Evolutionary conservation across 2,329 filamentous ascomycete genomes (phyloP).

Genomic region (Juglanconis juglandina): DNA sequence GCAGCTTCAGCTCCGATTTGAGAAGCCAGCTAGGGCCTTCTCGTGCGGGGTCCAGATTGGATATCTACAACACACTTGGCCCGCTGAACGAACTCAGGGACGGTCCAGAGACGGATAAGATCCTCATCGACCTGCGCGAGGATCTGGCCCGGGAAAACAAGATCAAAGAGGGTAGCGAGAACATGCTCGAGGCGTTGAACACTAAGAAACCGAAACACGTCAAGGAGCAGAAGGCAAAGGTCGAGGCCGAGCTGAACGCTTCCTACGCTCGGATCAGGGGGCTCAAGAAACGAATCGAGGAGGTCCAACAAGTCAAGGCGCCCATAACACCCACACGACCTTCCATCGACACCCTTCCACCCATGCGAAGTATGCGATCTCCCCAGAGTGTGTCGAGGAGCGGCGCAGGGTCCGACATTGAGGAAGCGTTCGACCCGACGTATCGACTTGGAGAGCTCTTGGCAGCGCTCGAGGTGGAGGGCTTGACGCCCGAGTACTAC

Average conservation of each 20-base stretch:
- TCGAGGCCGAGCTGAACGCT: constrained; percentile 85
- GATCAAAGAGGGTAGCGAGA: constrained; percentile 96
- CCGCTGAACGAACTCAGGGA: constrained; percentile 62
- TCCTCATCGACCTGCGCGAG: constrained; percentile 73
- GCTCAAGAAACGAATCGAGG: constrained; percentile 58
- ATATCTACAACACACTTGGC: constrained; percentile 46
- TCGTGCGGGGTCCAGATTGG: constrained; percentile 58
- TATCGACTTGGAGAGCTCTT: constrained; percentile 87
- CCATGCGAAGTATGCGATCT: constrained; percentile 50
- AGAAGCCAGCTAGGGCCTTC: constrained; percentile 68
- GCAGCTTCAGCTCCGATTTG: constrained; percentile 87
- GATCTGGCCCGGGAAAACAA: constrained; percentile 93
- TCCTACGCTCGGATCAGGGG: constrained; percentile 73
- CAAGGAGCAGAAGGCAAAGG: constrained; percentile 74
- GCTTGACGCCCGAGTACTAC: constrained; percentile 90
- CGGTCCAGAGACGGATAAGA: constrained; percentile 61
- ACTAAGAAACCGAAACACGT: constrained; percentile 94
- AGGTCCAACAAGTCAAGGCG: constrained; percentile 49
- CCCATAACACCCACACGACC: constrained; percentile 52
- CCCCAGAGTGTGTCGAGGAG: constrained; percentile 55
- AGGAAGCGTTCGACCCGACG: constrained; percentile 76
- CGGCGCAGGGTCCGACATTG: constrained; percentile 58
- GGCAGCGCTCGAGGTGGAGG: constrained; percentile 82
- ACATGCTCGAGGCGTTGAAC: constrained; percentile 91
- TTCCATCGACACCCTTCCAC: constrained; percentile 46